These are phyloP conservation scores for Prinsepia uniflora DNA, from an alignment of 306 rosid genomes.

Conservation along the genomic window DNA sequence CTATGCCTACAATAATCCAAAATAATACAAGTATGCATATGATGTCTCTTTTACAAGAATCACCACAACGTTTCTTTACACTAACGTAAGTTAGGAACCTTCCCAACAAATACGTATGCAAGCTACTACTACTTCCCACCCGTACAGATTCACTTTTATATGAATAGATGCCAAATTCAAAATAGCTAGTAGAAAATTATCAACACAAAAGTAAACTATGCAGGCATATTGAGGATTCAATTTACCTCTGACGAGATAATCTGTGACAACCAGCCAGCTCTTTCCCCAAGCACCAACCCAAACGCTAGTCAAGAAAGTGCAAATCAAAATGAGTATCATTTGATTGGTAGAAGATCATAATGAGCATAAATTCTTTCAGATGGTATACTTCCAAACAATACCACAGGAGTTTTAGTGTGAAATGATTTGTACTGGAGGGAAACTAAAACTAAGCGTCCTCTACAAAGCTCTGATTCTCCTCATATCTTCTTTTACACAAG, in stretches of 20 bases:
- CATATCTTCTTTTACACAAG: slow-evolving; percentile 37
- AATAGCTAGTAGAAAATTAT: not conserved
- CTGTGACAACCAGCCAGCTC: slow-evolving; percentile 1
- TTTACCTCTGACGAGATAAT: slow-evolving; percentile 2
- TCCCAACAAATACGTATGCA: not conserved
- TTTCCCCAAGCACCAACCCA: not conserved
- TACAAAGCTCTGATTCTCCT: slow-evolving; percentile 19
- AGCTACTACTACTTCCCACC: not conserved
- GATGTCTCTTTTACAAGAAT: not conserved
- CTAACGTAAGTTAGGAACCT: not conserved
- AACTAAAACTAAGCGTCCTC: not conserved
- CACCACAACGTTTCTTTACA: not conserved
- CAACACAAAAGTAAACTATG: not conserved
- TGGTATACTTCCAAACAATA: not conserved
- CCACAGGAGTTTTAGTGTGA: not conserved
- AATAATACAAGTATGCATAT: not conserved
- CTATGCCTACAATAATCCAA: too few relatives aligned
- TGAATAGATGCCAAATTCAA: not conserved
- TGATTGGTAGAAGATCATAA: not conserved
- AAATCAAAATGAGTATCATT: not conserved
- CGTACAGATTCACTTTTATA: not conserved
- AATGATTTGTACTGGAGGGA: not conserved
- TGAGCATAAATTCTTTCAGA: not conserved
- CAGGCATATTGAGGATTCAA: not conserved
- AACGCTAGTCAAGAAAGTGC: not conserved